phyloP scores from a whole-genome alignment of 1,139 yeast species.

The Eremothecium coryli region DNA sequence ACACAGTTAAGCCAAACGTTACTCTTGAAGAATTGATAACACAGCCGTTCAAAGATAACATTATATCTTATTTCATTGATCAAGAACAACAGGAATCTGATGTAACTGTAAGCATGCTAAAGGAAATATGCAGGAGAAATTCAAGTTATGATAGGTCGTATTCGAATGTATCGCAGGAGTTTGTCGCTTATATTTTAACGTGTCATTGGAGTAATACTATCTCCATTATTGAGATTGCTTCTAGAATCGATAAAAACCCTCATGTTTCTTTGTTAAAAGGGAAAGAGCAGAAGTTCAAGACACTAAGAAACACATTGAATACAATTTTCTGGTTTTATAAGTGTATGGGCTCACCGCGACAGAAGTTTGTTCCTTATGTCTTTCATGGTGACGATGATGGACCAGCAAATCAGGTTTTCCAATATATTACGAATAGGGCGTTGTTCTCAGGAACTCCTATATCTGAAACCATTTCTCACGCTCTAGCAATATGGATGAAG shows the following conservation, averaged over 20 bases:
- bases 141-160: slow-evolving; percentile 17
- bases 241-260: slow-evolving; percentile 38
- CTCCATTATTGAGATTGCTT: slow-evolving; percentile 46
- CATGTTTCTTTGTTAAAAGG: slow-evolving; percentile 33
- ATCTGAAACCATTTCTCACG: slow-evolving; percentile 15
- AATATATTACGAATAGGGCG: slow-evolving; percentile 21
- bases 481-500: slow-evolving; percentile 14
- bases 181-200: slow-evolving; percentile 21
- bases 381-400: slow-evolving; percentile 10
- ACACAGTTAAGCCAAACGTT: slow-evolving; percentile 6
- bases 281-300: slow-evolving; percentile 29
- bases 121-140: slow-evolving; percentile 8
- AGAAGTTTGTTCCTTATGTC: slow-evolving; percentile 15
- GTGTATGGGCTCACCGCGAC: slow-evolving; percentile 19
- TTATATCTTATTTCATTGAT: slow-evolving; percentile 3
- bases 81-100: slow-evolving; percentile 4
- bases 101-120: slow-evolving; percentile 7
- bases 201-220: slow-evolving; percentile 46
- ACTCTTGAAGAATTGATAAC: slow-evolving; percentile 1
- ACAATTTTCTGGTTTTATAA: slow-evolving; percentile 31
- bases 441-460: slow-evolving; percentile 18
- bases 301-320: slow-evolving; percentile 29
- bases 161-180: slow-evolving; percentile 12
- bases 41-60: slow-evolving; percentile 3
- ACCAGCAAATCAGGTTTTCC: slow-evolving; percentile 25